Base-by-base conservation (phyloP, 306 rosid species). In the Parietaria judaica region DNA sequence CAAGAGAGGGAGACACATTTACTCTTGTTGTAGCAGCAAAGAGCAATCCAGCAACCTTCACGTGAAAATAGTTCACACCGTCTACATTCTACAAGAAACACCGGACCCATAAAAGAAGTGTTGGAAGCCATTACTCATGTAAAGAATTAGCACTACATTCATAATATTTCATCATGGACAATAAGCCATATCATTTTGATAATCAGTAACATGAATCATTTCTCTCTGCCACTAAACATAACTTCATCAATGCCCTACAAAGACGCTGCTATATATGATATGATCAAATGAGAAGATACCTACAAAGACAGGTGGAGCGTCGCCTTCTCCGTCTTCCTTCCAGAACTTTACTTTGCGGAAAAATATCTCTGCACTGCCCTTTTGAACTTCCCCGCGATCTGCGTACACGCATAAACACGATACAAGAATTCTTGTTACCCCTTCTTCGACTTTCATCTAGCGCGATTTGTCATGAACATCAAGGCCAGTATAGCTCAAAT, bases 281-380 rank as follows among this genome's bases (percentile, higher is more conserved):
- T 17, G 16, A 51, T 10, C 44, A 59, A 59, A 38, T 60, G 68
- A 62, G 52, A 74, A 66, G 78, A 78, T 78, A 88, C 95, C 83
- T 77, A 92, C 95, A 88, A 92, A 92, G 56, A 86, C 83, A 79
- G 96, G 99, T 31, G 95, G 90, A 35, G 99, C 94, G 64, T 92
- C 99, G 41, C 94, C 88, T 67, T 92, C 95, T 49, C 78, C 80
- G 8, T 86, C 90, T 16, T 88, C 95, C 61, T 79, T 88, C 96
- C 95, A 88, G 75, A 92, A 88, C 66, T 88, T 92, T 12, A 86
- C 95, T 76, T 84, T 88, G 13, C 97, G 80, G 75, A 92, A 92
- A 71, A 88, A 88, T 35, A 86, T 79, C 82, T 88, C 99, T 0
- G 95, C 87, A 55, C 86, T 92, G 53, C 94, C 99, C 53, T 86